Percentiles rank a stretch among this genome's conserved stretches.
Evolutionary conservation across 108 stramenopile species (phyloP).

Genomic region (Nitzschia palea): DNA sequence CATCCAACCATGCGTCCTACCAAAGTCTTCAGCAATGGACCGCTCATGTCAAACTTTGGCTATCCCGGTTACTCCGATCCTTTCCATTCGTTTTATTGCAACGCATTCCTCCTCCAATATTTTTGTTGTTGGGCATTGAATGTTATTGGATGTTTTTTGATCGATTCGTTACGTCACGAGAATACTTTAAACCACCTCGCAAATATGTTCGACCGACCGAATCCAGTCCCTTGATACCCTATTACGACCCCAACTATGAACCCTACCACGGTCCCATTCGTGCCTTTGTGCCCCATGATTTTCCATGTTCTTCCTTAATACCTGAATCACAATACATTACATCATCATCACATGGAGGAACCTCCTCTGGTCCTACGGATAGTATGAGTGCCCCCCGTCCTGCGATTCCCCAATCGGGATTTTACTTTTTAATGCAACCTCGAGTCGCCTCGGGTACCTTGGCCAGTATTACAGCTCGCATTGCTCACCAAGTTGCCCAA

Average conservation of each 20-base stretch:
- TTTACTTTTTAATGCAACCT: conserved; percentile 29
- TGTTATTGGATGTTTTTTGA: conserved; percentile 31
- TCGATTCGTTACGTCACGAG: conserved; percentile 7
- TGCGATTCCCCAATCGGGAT: conserved; percentile 15
- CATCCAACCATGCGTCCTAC: no score
- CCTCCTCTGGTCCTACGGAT: no score
- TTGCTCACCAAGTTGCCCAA: conserved; percentile 16
- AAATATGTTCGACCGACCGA: conserved; percentile 11
- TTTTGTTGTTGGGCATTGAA: conserved; percentile 12
- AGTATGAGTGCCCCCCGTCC: no score
- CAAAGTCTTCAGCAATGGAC: no score
- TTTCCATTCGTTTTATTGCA: no score
- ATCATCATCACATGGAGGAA: no score
- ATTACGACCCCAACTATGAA: conserved; percentile 5
- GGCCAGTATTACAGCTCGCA: conserved; percentile 30
- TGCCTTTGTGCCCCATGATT: conserved; percentile 22
- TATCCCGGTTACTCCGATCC: no score
- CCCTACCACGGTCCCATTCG: conserved; percentile 28
- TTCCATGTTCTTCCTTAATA: conserved; percentile 26
- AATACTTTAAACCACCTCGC: neutral
- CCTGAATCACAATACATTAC: neutral
- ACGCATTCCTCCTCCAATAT: neutral
- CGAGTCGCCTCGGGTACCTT: conserved; percentile 37
- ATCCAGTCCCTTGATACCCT: conserved; percentile 32
- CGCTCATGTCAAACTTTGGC: no score